Conservation (phyloP, 352 stramenopile genomes). For the Pythium grandisporangium region DNA sequence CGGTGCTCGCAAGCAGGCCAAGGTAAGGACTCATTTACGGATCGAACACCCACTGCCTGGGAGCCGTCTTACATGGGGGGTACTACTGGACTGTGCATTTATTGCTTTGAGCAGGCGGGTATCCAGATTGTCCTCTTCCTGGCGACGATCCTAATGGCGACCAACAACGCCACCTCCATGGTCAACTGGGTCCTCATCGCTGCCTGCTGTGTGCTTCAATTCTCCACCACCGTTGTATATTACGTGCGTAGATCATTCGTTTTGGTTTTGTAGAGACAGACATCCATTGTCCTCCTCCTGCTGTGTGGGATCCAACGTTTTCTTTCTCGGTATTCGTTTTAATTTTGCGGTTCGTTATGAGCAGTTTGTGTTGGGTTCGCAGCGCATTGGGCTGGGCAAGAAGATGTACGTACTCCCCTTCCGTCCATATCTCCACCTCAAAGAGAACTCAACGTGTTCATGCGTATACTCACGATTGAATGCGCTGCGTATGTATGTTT, state of each 20-base stretch:
- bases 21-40: constrained; percentile 9
- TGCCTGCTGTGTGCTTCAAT: constrained; percentile 15
- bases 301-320: too few relatives aligned
- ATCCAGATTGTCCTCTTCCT: constrained; percentile 25
- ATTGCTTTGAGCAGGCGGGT: constrained; percentile 11
- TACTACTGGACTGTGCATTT: not conserved
- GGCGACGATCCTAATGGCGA: constrained; percentile 21
- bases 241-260: constrained; percentile 14
- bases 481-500: too few relatives aligned
- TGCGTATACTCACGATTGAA: too few relatives aligned
- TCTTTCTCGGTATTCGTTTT: too few relatives aligned
- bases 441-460: not conserved
- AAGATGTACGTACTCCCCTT: constrained; percentile 7
- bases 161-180: constrained; percentile 20
- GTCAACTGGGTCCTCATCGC: constrained; percentile 25
- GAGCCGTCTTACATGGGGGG: too few relatives aligned
- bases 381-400: constrained; percentile 14
- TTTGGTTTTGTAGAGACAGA: not conserved
- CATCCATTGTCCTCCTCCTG: too few relatives aligned
- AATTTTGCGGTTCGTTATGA: too few relatives aligned
- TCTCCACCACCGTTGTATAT: constrained; percentile 20
- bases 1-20: constrained; percentile 25
- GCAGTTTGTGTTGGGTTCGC: constrained; percentile 15
- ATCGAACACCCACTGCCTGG: not conserved
- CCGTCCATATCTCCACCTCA: not conserved